These are phyloP conservation scores for Aspergillus sp. DNA, from an alignment of 2,329 filamentous ascomycete species.

Conservation along the genomic window DNA sequence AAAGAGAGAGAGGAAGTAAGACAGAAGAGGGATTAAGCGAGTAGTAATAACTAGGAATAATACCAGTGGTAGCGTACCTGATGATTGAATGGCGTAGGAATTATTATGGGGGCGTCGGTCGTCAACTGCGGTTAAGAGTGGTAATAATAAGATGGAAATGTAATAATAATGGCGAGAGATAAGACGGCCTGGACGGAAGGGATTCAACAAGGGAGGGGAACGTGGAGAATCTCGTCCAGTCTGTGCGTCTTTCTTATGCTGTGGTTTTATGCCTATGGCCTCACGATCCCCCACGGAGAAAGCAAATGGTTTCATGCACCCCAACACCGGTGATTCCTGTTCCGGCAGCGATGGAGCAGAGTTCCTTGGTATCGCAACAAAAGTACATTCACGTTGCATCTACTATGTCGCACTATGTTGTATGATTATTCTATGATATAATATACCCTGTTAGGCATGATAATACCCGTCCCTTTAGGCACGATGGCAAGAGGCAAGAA, in stretches of 20 bases:
- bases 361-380: too few species aligned
- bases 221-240: too few species aligned
- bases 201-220: background rate
- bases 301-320: too few species aligned
- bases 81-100: constrained; percentile 1
- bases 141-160: too few species aligned
- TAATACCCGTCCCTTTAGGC: background rate
- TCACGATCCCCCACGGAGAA: too few species aligned
- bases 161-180: background rate
- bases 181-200: background rate
- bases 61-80: background rate
- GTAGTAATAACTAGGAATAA: constrained; percentile 2
- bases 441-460: background rate
- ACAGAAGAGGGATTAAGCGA: background rate
- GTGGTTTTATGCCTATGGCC: too few species aligned
- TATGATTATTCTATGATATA: background rate
- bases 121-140: too few species aligned
- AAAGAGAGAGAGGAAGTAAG: constrained; percentile 1
- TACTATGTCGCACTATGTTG: background rate
- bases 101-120: background rate
- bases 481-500: background rate
- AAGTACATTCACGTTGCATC: background rate
- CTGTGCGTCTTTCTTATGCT: too few species aligned
- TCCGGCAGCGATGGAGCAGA: too few species aligned
- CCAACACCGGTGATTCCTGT: too few species aligned